A percentile compares a stretch with the other conserved stretches of the same genome.
Conservation (phyloP, 2,329 filamentous ascomycete species). For the Camillea tinctor region DNA sequence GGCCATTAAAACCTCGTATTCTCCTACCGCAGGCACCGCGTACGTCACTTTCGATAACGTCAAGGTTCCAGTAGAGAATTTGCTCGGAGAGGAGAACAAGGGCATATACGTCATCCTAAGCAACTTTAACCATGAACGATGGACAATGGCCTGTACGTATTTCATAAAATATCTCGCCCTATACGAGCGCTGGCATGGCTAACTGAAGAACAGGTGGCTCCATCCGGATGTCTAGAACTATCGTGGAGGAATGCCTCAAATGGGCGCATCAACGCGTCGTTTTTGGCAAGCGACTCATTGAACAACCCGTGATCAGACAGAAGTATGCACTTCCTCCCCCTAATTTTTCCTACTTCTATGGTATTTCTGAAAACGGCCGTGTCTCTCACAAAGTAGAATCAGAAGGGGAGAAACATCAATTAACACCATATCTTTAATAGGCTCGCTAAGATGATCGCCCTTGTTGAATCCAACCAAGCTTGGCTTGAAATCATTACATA, state of each 20-base stretch:
- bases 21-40: slow-evolving; percentile 72
- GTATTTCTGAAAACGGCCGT: too few relatives aligned
- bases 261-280: slow-evolving; percentile 86
- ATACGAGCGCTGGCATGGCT: background rate
- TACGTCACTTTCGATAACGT: slow-evolving; percentile 84
- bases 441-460: slow-evolving; percentile 83
- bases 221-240: slow-evolving; percentile 62
- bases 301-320: slow-evolving; percentile 78
- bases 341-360: background rate
- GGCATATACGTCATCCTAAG: slow-evolving; percentile 80
- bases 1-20: slow-evolving; percentile 79
- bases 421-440: slow-evolving; percentile 34
- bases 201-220: slow-evolving; percentile 46
- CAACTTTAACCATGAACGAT: slow-evolving; percentile 89
- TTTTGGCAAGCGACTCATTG: slow-evolving; percentile 77
- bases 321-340: slow-evolving; percentile 52
- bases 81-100: slow-evolving; percentile 81
- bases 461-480: slow-evolving; percentile 77
- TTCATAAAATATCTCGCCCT: slow-evolving; percentile 10
- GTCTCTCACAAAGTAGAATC: background rate
- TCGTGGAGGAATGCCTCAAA: slow-evolving; percentile 82
- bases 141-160: slow-evolving; percentile 66
- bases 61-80: slow-evolving; percentile 75
- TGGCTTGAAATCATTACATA: slow-evolving; percentile 84
- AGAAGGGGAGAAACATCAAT: background rate